Conservation (phyloP, 768 basidiomycete species). For the Kwoniella bestiolae region DNA sequence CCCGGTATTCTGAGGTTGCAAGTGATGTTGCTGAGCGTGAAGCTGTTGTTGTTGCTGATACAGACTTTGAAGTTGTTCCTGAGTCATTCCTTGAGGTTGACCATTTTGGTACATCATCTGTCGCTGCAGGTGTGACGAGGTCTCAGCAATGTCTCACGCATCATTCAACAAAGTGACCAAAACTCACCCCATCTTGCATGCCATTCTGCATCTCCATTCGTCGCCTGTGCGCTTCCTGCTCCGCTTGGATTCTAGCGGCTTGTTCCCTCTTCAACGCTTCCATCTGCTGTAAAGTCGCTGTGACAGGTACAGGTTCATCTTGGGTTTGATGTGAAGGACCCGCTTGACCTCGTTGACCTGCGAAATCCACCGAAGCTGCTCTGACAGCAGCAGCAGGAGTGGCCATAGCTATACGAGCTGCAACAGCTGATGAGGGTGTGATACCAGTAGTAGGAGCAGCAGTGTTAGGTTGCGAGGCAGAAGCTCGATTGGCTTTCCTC, state of each 20-base stretch:
- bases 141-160: neutral
- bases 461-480: constrained; percentile 3
- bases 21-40: constrained; percentile 13
- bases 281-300: constrained; percentile 21
- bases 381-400: constrained; percentile 31
- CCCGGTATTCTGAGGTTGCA: constrained; percentile 8
- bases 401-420: constrained; percentile 33
- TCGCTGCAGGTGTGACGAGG: neutral
- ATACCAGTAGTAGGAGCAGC: constrained; percentile 4
- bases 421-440: constrained; percentile 31
- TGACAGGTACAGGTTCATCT: constrained; percentile 12
- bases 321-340: neutral
- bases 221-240: constrained; percentile 11
- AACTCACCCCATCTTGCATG: constrained; percentile 10
- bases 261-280: constrained; percentile 30
- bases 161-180: neutral
- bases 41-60: constrained; percentile 24
- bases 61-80: constrained; percentile 17
- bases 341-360: constrained; percentile 10
- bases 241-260: constrained; percentile 26
- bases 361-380: constrained; percentile 23
- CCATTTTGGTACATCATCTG: constrained; percentile 9
- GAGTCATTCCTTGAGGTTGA: constrained; percentile 10
- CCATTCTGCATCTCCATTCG: neutral
- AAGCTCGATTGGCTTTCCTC: neutral